Percentiles rank a stretch among this genome's conserved stretches.
Conservation (phyloP, 345 rosid species). For the Balakata baccata region DNA sequence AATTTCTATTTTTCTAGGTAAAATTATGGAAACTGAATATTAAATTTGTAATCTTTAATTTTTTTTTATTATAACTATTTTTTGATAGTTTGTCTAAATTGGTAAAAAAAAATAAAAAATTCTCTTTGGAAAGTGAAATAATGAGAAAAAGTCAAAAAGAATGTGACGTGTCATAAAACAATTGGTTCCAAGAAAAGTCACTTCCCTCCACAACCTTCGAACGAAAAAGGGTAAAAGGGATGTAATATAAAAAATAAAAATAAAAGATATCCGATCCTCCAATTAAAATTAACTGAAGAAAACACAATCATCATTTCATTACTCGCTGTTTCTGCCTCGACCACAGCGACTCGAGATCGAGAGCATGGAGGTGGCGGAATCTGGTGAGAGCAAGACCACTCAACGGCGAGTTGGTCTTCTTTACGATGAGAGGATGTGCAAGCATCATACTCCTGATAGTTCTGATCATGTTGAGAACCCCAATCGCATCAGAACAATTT, state of each 20-base stretch:
- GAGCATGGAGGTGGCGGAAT: slow-evolving; percentile 14
- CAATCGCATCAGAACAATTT: slow-evolving; percentile 63
- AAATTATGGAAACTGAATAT: too few species aligned
- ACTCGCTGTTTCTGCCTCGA: neutral
- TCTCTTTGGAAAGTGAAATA: too few species aligned
- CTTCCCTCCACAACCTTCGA: neutral
- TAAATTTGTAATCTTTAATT: too few species aligned
- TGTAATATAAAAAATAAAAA: neutral
- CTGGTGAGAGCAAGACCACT: neutral
- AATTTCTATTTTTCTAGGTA: too few species aligned
- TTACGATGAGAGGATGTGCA: slow-evolving; percentile 86
- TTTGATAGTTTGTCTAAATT: too few species aligned
- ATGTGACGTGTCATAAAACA: neutral
- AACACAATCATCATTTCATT: neutral
- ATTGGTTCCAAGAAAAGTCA: neutral
- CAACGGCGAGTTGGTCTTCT: slow-evolving; percentile 60
- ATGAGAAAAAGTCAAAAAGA: neutral
- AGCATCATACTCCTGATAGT: slow-evolving; percentile 62
- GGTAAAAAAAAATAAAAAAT: too few species aligned
- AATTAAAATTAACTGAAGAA: neutral
- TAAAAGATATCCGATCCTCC: neutral
- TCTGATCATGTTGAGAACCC: slow-evolving; percentile 76
- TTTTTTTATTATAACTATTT: too few species aligned
- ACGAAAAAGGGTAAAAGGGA: neutral
- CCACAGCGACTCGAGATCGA: neutral